These are phyloP conservation scores for Plasmopara halstedii DNA, from an alignment of 352 stramenopile genomes.

Conservation along the genomic window DNA sequence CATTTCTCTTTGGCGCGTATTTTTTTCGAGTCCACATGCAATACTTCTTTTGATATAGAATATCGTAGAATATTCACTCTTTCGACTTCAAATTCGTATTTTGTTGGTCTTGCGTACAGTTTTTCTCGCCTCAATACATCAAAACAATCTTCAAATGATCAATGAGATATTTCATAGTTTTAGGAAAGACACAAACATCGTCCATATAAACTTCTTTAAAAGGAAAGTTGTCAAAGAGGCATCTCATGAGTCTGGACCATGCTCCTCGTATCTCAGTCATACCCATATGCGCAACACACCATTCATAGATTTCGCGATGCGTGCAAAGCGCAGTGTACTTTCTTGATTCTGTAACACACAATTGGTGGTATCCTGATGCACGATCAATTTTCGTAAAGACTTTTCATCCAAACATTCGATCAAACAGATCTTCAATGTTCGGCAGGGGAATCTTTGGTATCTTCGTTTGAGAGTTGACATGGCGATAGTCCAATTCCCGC, in stretches of 20 bases:
- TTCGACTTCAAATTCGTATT: no score
- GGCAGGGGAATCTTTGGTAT: no score
- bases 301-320: background rate
- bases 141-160: slow-evolving; percentile 15
- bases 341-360: no score
- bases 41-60: no score
- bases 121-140: slow-evolving; percentile 14
- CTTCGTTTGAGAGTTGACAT: no score
- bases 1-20: slow-evolving; percentile 1
- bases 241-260: slow-evolving; percentile 32
- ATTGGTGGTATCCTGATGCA: no score
- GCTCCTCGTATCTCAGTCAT: slow-evolving; percentile 28
- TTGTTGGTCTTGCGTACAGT: slow-evolving; percentile 3
- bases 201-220: slow-evolving; percentile 37
- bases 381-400: no score
- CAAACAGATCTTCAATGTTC: no score
- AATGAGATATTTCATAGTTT: slow-evolving; percentile 6
- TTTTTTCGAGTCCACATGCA: slow-evolving; percentile 15
- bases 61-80: slow-evolving; percentile 1
- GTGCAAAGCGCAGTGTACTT: no score
- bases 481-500: no score
- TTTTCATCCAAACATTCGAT: no score
- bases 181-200: slow-evolving; percentile 30
- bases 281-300: slow-evolving; percentile 32
- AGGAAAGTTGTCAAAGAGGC: slow-evolving; percentile 14